Evolutionary conservation across 2,329 filamentous ascomycete species (phyloP).

Genomic region (Ophiocordyceps camponoti-floridani): DNA sequence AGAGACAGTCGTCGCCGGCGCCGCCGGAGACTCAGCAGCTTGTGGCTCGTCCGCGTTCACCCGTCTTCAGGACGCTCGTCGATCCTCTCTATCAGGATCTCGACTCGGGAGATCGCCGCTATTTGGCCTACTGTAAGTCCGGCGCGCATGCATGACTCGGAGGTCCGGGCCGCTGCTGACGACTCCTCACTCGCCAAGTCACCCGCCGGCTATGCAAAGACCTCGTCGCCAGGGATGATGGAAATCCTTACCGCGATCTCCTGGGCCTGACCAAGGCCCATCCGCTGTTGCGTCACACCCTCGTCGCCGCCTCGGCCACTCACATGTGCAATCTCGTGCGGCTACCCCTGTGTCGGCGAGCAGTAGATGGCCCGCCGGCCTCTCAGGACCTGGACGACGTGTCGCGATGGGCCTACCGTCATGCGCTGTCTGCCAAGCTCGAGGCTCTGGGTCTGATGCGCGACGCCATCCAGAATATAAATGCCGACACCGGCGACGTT

Average conservation of each 20-base stretch:
- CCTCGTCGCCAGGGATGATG: constrained; percentile 26
- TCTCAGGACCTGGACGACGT: constrained; percentile 5
- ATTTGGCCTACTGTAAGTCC: constrained; percentile 21
- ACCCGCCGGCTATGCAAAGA: constrained; percentile 32
- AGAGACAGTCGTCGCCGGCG: neutral
- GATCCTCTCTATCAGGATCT: constrained; percentile 34
- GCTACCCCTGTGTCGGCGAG: constrained; percentile 2
- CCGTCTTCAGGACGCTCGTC: constrained; percentile 19
- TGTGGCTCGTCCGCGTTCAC: neutral
- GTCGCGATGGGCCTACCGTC: constrained; percentile 15
- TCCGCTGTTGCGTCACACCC: constrained; percentile 25
- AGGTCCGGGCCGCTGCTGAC: too few species aligned
- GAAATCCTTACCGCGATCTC: constrained; percentile 27
- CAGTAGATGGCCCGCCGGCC: neutral
- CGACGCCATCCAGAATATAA: constrained; percentile 18
- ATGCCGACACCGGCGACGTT: constrained; percentile 18
- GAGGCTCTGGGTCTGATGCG: constrained; percentile 24
- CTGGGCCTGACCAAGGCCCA: constrained; percentile 22
- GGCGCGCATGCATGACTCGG: too few species aligned
- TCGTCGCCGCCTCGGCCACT: constrained; percentile 28
- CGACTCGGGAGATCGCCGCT: constrained; percentile 24
- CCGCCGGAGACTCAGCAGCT: neutral
- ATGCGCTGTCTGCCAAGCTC: constrained; percentile 26
- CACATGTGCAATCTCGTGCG: constrained; percentile 25
- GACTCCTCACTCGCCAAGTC: constrained; percentile 14